Conservation (phyloP, 2,329 filamentous ascomycete genomes). For the Apiospora rasikravindrae region DNA sequence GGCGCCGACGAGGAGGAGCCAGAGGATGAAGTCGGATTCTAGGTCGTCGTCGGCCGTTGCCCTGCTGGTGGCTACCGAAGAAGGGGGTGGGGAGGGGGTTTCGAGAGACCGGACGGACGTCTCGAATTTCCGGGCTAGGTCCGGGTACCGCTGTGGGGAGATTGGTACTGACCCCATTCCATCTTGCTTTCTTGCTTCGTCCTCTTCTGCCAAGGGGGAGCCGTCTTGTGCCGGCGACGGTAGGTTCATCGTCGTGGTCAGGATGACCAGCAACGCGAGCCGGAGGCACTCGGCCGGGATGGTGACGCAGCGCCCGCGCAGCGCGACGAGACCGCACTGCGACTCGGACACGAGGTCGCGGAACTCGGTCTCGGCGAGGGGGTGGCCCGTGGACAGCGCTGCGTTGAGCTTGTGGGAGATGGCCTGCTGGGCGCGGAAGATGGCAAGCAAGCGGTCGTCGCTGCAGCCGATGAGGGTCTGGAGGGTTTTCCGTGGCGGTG, state of each 20-base stretch:
- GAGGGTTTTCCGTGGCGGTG: not conserved
- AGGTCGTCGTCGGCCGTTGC: not conserved
- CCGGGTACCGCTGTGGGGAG: not conserved
- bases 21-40: not conserved
- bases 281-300: not conserved
- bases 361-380: not conserved
- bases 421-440: not conserved
- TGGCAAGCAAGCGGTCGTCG: not conserved
- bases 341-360: not conserved
- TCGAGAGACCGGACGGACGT: not conserved
- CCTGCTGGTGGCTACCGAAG: no score
- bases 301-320: not conserved
- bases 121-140: not conserved
- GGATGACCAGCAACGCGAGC: not conserved
- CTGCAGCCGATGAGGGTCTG: not conserved
- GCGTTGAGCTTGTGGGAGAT: not conserved
- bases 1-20: conserved; percentile 10
- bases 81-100: not conserved
- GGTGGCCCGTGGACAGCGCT: not conserved
- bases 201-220: not conserved
- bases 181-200: not conserved
- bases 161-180: not conserved
- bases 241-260: conserved; percentile 2
- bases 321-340: not conserved
- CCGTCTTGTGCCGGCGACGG: not conserved